Percentiles rank a stretch among this genome's conserved stretches.
Evolutionary conservation across 164 flowering plant species (phyloP).

Genomic region (Saururus chinensis): DNA sequence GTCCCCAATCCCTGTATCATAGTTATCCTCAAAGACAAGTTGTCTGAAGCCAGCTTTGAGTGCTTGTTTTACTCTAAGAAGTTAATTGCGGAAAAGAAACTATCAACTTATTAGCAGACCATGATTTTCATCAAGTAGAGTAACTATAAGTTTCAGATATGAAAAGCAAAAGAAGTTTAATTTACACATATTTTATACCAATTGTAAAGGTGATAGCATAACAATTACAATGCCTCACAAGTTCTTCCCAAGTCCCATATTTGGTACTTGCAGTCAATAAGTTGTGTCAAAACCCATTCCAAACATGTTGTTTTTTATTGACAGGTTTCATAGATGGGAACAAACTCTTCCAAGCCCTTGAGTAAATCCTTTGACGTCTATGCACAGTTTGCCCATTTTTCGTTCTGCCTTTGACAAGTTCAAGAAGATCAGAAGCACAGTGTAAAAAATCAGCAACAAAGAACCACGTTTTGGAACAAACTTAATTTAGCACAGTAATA

Average conservation of each 20-base stretch:
- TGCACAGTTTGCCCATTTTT: conserved; percentile 78
- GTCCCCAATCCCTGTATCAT: conserved; percentile 97
- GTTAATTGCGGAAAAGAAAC: neutral
- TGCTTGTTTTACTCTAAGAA: conserved; percentile 72
- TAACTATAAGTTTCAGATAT: neutral
- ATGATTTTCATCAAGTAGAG: neutral
- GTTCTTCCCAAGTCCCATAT: too few species aligned
- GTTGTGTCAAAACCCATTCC: conserved; percentile 99
- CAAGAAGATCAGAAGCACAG: conserved; percentile 1
- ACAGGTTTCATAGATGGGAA: conserved; percentile 82
- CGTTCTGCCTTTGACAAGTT: conserved; percentile 93
- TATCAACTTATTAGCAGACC: neutral
- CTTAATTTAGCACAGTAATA: too few species aligned
- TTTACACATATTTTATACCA: neutral
- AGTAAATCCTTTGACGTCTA: conserved; percentile 90
- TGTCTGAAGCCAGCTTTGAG: conserved; percentile 82
- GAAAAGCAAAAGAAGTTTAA: neutral
- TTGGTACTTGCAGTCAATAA: conserved; percentile 2
- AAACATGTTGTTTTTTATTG: conserved; percentile 86
- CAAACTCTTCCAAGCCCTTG: conserved; percentile 88
- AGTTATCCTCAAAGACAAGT: conserved; percentile 95
- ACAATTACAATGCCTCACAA: too few species aligned
- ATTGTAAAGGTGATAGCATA: neutral
- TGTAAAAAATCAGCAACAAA: conserved; percentile 5
- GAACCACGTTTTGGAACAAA: neutral